phyloP scores from a whole-genome alignment of 164 flowering plant genomes.

The Aristolochia fimbriata region DNA sequence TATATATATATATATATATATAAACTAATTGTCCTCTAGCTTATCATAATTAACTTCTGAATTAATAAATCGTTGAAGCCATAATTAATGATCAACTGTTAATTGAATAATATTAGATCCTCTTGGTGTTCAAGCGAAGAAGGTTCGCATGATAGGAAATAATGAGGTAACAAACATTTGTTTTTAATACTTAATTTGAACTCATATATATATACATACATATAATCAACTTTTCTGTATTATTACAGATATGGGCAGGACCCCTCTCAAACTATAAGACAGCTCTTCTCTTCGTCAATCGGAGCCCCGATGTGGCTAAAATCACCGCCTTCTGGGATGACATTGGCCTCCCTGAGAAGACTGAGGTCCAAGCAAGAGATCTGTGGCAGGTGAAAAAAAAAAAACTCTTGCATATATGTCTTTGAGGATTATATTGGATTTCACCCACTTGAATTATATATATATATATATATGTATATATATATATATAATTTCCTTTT shows the following conservation, averaged over 20 bases:
- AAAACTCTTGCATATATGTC: conserved; percentile 2
- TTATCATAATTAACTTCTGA: no score
- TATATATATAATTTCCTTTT: not conserved
- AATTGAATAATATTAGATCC: conserved; percentile 44
- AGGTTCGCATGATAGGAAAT: conserved; percentile 45
- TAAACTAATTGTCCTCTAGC: no score
- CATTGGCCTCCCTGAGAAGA: conserved; percentile 32
- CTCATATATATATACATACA: not conserved
- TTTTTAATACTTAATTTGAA: not conserved
- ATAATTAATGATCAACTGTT: not conserved
- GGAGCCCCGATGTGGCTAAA: conserved; percentile 32
- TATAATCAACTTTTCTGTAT: not conserved
- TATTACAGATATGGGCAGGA: conserved; percentile 71
- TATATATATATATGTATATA: no score
- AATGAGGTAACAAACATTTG: conserved; percentile 57
- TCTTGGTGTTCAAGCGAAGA: conserved; percentile 73
- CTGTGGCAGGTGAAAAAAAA: conserved; percentile 80
- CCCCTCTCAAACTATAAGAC: conserved; percentile 31
- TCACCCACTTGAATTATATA: not conserved
- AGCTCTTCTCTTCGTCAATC: conserved; percentile 53
- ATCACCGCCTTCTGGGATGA: conserved; percentile 52
- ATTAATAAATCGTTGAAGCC: no score
- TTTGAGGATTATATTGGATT: not conserved
- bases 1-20: no score
- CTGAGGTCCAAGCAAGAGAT: conserved; percentile 40